Evolutionary conservation across 1,284 basidiomycete species (phyloP).

Genomic region (Boletus smithii): DNA sequence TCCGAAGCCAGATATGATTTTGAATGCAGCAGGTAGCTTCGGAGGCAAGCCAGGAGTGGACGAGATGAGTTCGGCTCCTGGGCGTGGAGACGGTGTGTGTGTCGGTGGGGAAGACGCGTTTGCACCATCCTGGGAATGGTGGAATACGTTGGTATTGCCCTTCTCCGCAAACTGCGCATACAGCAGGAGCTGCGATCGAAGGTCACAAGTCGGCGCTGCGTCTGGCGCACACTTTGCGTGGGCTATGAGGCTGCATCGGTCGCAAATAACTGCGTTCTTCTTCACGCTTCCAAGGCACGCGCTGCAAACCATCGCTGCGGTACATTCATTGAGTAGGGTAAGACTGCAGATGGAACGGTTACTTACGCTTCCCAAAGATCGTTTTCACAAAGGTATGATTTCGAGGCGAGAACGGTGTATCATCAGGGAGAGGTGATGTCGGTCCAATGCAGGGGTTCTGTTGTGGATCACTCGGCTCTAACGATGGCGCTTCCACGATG

Average conservation of each 20-base stretch:
- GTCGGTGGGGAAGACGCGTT: constrained; percentile 28
- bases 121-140: constrained; percentile 49
- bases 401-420: constrained; percentile 52
- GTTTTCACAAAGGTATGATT: constrained; percentile 89
- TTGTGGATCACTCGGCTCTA: constrained; percentile 32
- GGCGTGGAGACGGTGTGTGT: constrained; percentile 45
- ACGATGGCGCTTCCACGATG: constrained; percentile 40
- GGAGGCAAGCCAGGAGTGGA: constrained; percentile 31
- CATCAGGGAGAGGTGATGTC: constrained; percentile 39
- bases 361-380: constrained; percentile 85
- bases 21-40: constrained; percentile 60
- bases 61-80: constrained; percentile 46
- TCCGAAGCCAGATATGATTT: constrained; percentile 60
- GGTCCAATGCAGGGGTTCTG: constrained; percentile 40
- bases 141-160: constrained; percentile 53
- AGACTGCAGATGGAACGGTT: neutral
- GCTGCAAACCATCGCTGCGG: constrained; percentile 78
- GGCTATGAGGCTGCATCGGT: constrained; percentile 85
- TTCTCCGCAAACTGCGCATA: constrained; percentile 73
- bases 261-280: constrained; percentile 85
- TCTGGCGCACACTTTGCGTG: constrained; percentile 76
- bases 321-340: constrained; percentile 19
- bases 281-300: constrained; percentile 81
- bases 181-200: constrained; percentile 69
- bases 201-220: constrained; percentile 78